These are phyloP conservation scores for Conidiobolus incongruus DNA, from an alignment of 371 early-diverging fungal species.

Conservation along the genomic window DNA sequence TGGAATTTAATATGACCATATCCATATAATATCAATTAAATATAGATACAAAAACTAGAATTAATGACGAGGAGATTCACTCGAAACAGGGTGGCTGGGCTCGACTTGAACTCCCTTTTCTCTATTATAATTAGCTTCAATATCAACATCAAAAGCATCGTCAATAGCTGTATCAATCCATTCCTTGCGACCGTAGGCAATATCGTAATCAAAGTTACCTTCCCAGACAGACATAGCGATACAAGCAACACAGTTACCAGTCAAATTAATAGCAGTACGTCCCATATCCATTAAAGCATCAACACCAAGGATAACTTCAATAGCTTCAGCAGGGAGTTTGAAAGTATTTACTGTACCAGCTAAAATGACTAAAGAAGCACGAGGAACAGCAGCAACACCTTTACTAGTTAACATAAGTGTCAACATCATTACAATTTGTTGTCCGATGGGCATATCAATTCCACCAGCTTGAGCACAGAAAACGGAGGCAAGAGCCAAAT, in stretches of 20 bases:
- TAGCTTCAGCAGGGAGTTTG: conserved; percentile 26
- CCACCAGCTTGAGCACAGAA: conserved; percentile 44
- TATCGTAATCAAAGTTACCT: conserved; percentile 33
- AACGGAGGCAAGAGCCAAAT: conserved; percentile 35
- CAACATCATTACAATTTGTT: conserved; percentile 46
- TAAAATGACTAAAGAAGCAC: conserved; percentile 43
- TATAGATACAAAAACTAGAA: no score
- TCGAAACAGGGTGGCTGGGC: no score
- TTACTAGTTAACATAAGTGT: conserved; percentile 52
- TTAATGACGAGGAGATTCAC: no score
- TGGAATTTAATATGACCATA: no score
- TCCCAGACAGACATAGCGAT: conserved; percentile 50
- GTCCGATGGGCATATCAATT: conserved; percentile 21
- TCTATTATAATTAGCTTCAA: no score
- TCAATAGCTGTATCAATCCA: no score
- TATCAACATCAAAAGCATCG: no score
- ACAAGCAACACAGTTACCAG: conserved; percentile 52
- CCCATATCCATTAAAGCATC: conserved; percentile 67
- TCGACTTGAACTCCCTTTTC: no score
- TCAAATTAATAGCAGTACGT: conserved; percentile 42
- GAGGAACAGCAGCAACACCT: conserved; percentile 63
- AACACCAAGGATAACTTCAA: conserved; percentile 38
- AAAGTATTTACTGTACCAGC: conserved; percentile 23
- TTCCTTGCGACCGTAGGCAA: conserved; percentile 11
- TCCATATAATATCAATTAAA: no score